Conservation (phyloP, 495 filamentous ascomycete species). For the Emericellopsis terricola region DNA sequence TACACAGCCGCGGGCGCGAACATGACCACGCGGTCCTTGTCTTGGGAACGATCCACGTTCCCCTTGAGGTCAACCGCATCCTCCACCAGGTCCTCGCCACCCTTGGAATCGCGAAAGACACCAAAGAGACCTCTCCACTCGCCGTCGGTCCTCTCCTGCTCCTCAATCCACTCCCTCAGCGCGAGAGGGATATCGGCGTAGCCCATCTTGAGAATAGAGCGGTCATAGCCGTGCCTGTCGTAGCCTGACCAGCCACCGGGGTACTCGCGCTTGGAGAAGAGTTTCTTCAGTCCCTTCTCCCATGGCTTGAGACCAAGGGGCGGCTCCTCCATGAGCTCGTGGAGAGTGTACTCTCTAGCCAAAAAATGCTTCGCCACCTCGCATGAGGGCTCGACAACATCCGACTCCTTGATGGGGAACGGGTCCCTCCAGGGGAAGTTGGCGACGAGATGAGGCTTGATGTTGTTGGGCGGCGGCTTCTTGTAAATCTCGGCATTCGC, state of each 20-base stretch:
- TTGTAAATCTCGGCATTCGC: not conserved
- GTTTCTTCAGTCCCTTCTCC: conserved; percentile 11
- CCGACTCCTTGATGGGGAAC: conserved; percentile 5
- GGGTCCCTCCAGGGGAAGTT: conserved; percentile 16
- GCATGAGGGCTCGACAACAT: conserved; percentile 9
- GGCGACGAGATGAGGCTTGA: not conserved
- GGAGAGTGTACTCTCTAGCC: conserved; percentile 13
- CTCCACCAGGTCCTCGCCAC: conserved; percentile 1
- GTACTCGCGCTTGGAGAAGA: conserved; percentile 13
- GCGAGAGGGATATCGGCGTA: conserved; percentile 12
- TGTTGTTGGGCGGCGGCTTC: conserved; percentile 5
- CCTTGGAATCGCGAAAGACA: conserved; percentile 7
- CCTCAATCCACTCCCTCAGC: conserved; percentile 20
- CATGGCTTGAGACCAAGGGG: conserved; percentile 11
- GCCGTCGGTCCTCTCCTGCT: conserved; percentile 10
- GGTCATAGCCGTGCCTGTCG: conserved; percentile 18
- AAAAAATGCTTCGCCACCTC: conserved; percentile 7
- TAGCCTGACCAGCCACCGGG: conserved; percentile 19
- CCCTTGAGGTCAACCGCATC: conserved; percentile 5
- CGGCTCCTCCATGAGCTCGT: conserved; percentile 11
- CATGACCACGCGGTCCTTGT: conserved; percentile 10
- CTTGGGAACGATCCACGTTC: conserved; percentile 1
- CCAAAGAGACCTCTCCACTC: conserved; percentile 12
- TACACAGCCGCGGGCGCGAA: conserved; percentile 19
- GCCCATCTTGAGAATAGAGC: conserved; percentile 14